Evolutionary conservation across 2,329 filamentous ascomycete genomes (phyloP), one percentile per base, ranked within the genome.

Genomic region (Neofusicoccum kwambonambiense): DNA sequence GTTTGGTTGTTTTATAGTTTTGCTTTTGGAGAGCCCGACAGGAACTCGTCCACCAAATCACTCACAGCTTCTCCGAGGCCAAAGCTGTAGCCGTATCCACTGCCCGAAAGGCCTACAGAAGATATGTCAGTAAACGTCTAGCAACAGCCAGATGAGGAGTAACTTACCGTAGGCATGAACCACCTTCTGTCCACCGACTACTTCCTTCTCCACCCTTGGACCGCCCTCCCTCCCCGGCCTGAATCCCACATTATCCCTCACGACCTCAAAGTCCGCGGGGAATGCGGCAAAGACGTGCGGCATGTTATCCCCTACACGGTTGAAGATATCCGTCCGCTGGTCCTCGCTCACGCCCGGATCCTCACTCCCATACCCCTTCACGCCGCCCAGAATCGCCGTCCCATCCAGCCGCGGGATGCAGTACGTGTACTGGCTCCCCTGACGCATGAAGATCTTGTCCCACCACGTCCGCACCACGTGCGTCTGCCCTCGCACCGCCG

Each of bases 61-160:
- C 62, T 49, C 19, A 65, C 65, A 12, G 60, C 65, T n/a, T 65
- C 56, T 4, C 44, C 68, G 42, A 73, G 31, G 7, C 72, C 72
- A 54, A 72, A 73, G 52, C 71, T 71, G 64, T 70, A 73, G 42
- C 69, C 67, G 66, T 71, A 74, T 9, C 72, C 72, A 4, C 72
- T 72, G 12, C 68, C 70, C 56, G 65, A 68, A 13, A 67, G 58
- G 31, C 65, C 65, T 67, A 35, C 22, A 15, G 2, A 4, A 61
- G 5, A 51, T 6, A 37, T 13, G 49, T 45, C 17, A 60, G 34
- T 22, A 15, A 2, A 3, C 42, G 19, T 6, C 17, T n/a, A 22
- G 11, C 27, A 9, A 19, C 0, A 31, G 4, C 4, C 2, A 11
- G 2, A 37, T 7, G 13, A 17, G 2, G 15, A 22, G 6, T 19